Base-by-base conservation (phyloP, 225 moss, liverwort and hornwort genomes). In the Physcomitrellopsis africana region DNA sequence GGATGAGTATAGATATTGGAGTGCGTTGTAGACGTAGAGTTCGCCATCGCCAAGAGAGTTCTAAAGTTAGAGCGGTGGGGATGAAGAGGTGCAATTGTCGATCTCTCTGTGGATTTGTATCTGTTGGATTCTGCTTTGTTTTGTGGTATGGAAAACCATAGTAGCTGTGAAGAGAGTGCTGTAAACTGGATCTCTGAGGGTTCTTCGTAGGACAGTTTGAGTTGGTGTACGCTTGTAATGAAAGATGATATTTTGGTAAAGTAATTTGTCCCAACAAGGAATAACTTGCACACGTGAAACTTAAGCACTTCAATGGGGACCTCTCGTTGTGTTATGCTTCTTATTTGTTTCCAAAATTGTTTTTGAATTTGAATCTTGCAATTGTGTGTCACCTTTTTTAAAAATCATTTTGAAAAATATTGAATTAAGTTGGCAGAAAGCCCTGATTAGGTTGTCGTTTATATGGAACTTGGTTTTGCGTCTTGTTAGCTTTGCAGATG, bases 1-100 rank as follows among this genome's bases (percentile, higher is more conserved):
- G 7, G 12, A 27, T 27, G 44, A 10, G 37, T 69, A 15, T 11
- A 9, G 12, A 58, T 19, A 14, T 12, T 55, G 10, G 24, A 23
- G 49, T 5, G 17, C 7, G 44, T 72, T 13, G 4, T 75, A 60
- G 66, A 79, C 68, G 53, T 53, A 66, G 69, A 66, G 66, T 41
- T 68, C 3, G 49, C 18, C 2, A 14, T 8, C 49, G 11, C 12
- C 9, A 66, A 32, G 52, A 22, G 43, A 24, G 22, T 54, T 49
- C 29, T 12, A 46, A 51, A 12, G 22, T 3, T 47, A 57, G 44
- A 68, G 29, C 1, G 23, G 10, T 14, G 15, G 9, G 0, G 18
- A 22, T 7, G 16, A 22, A 3, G 70, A n/a, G 16, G 5, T 54
- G 37, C 4, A 41, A 17, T 24, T 51, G 17, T 67, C 32, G 32